Base-by-base conservation (phyloP, 2,329 filamentous ascomycete genomes). In the Teratosphaeria epicoccoides region DNA sequence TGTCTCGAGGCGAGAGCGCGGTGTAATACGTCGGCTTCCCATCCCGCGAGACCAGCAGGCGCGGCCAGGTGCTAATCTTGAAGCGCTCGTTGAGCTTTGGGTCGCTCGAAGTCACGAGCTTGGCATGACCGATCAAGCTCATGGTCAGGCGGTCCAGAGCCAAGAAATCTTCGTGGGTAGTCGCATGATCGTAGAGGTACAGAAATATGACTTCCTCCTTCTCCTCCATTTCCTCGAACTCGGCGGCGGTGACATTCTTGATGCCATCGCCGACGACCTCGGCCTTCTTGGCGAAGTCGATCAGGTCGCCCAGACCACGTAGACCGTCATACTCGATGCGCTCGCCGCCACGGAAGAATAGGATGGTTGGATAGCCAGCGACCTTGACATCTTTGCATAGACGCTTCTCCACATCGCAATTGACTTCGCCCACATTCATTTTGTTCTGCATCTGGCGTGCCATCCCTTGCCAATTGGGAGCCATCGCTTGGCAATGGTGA, bases 1-100 rank as follows among this genome's bases (percentile, higher is more conserved):
- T 97, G 61, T 95, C 89, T 62, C 85, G 81, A 0, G 93, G 93
- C 0, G 88, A 86, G 37, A 96, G 77, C 6, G 86, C 87, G 24
- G 83, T 86, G 68, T 94, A 98, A 70, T 96, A 96, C 1, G 84
- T 91, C 37, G 93, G 85, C 44, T 90, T 84, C 9, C 89, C 89
- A 66, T 96, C 89, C 53, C 93, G 80, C 11, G 88, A 87, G 3
- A 96, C 93, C 54, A 98, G 71, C 43, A 98, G 75, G 51, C 91
- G 83, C n/a, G 93, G 93, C 88, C 89, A 97, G 0, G 91, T 97
- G 3, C 87, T 90, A 63, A 98, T 93, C 76, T 94, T 95, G 78
- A 90, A 98, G 52, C 88, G 80, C 45, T 88, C 79, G 54, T 80
- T 84, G 52, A 98, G 76, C 49, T 77, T 77, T 12, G 81, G 76